Conservation (phyloP, 768 basidiomycete genomes). For the Hypholoma sublateritium region DNA sequence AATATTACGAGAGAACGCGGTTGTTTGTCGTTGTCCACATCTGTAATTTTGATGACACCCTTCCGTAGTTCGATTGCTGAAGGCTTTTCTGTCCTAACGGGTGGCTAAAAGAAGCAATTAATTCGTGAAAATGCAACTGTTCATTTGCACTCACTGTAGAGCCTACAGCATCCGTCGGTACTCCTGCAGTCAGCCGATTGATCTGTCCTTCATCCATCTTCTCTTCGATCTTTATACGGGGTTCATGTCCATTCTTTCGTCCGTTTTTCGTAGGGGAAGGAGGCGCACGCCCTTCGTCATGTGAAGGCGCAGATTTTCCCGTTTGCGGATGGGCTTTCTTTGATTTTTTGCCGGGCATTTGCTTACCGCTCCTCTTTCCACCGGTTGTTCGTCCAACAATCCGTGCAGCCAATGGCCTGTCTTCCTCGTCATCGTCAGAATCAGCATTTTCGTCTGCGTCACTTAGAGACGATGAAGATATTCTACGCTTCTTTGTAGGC, state of each 20-base stretch:
- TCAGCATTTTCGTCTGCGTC: conserved; percentile 49
- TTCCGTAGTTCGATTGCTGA: conserved; percentile 78
- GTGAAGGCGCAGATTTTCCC: conserved; percentile 36
- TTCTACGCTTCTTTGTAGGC: conserved; percentile 50
- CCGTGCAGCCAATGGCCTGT: conserved; percentile 53
- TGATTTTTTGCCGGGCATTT: conserved; percentile 54
- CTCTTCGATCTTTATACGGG: conserved; percentile 71
- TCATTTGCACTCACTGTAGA: conserved; percentile 46
- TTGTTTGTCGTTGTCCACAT: conserved; percentile 81
- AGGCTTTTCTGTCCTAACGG: conserved; percentile 68
- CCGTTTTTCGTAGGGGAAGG: conserved; percentile 33
- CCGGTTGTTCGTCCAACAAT: conserved; percentile 30
- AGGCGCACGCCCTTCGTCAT: conserved; percentile 32
- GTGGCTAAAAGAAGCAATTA: conserved; percentile 37
- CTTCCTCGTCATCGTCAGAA: conserved; percentile 50
- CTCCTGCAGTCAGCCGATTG: conserved; percentile 75
- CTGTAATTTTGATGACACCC: conserved; percentile 78
- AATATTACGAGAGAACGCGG: conserved; percentile 82
- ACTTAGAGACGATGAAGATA: conserved; percentile 54
- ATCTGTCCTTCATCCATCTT: conserved; percentile 79
- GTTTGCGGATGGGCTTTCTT: conserved; percentile 58
- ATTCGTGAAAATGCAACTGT: not conserved
- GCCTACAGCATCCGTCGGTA: conserved; percentile 67
- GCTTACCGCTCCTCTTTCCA: conserved; percentile 52
- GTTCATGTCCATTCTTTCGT: conserved; percentile 41